A percentile compares a stretch with the other conserved stretches of the same genome.
Evolutionary conservation across 306 rosid species (phyloP).

Genomic region (barrel medic (Medicago truncatula)): MtrunA17r5.0-ANR NC_053048.1:34982001-34982500

Average conservation of each 20-base stretch:
- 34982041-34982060: slow-evolving; percentile 96
- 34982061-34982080: slow-evolving; percentile 91
- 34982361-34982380: slow-evolving; percentile 57
- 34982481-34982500: slow-evolving; percentile 93
- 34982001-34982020: slow-evolving; percentile 25
- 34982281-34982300: slow-evolving; percentile 96
- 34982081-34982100: slow-evolving; percentile 97
- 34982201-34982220: slow-evolving; percentile 33
- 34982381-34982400: slow-evolving; percentile 37
- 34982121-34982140: slow-evolving; percentile 99
- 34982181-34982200: slow-evolving; percentile 32
- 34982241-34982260: slow-evolving; percentile 38
- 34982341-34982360: slow-evolving; percentile 97
- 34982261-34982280: slow-evolving; percentile 93
- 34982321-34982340: slow-evolving; percentile 98
- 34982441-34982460: slow-evolving; percentile 97
- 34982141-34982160: slow-evolving; percentile 97
- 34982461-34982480: slow-evolving; percentile 87
- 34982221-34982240: slow-evolving; percentile 13
- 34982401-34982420: slow-evolving; percentile 14
- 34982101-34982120: slow-evolving; percentile 99
- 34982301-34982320: slow-evolving; percentile 93
- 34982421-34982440: slow-evolving; percentile 76
- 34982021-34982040: slow-evolving; percentile 44
- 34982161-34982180: slow-evolving; percentile 51